Evolutionary conservation across 2,329 filamentous ascomycete genomes (phyloP).

Genomic region (Clonostachys byssicola): DNA sequence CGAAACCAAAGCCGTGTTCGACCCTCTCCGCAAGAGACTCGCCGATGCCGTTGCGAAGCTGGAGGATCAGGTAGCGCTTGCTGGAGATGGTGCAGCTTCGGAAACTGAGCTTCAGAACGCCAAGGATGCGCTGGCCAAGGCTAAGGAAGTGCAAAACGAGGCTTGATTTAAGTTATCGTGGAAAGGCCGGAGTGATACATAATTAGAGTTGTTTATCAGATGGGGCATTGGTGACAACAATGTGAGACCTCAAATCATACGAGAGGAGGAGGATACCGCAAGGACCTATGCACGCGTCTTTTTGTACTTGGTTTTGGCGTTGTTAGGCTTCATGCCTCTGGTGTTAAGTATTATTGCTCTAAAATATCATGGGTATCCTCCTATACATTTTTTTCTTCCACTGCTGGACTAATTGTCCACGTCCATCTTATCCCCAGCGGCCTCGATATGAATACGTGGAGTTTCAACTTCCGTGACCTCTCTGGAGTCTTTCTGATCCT

Average conservation of each 20-base stretch:
- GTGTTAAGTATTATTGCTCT: no score
- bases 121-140: constrained; percentile 45
- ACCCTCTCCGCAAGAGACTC: constrained; percentile 67
- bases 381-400: neutral
- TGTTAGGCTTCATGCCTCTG: no score
- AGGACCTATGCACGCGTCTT: no score
- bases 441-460: constrained; percentile 40
- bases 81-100: constrained; percentile 35
- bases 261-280: no score
- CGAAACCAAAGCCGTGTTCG: constrained; percentile 83
- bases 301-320: no score
- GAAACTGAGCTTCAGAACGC: constrained; percentile 49
- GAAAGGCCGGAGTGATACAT: no score
- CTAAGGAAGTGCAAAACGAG: constrained; percentile 26
- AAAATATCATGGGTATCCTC: neutral
- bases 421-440: constrained; percentile 61
- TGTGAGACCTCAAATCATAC: no score
- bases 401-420: constrained; percentile 34
- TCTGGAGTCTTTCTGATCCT: constrained; percentile 30
- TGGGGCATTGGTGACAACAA: no score
- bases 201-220: no score
- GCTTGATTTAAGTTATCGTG: neutral
- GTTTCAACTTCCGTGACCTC: constrained; percentile 27
- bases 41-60: constrained; percentile 66
- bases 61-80: constrained; percentile 65